A percentile compares a stretch with the other conserved stretches of the same genome.
Conservation (phyloP, 2,329 filamentous ascomycete genomes). For the Stenocarpella maydis region DNA sequence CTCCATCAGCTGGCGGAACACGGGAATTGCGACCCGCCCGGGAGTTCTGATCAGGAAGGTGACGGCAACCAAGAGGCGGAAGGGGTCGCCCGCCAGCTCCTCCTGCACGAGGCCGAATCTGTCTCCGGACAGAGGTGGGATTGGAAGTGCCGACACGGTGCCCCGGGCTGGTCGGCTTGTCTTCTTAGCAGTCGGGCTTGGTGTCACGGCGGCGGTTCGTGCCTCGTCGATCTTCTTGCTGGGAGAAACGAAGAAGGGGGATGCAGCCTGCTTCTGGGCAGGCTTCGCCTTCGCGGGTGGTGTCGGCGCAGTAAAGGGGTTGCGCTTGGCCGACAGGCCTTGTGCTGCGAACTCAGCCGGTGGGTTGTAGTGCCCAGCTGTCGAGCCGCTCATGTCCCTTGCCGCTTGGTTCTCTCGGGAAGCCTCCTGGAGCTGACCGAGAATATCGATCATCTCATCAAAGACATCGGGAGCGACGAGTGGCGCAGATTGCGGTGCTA, state of each 20-base stretch:
- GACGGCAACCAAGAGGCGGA: slow-evolving; percentile 81
- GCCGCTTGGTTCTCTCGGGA: slow-evolving; percentile 11
- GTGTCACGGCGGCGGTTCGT: slow-evolving; percentile 23
- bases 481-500: neutral
- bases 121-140: slow-evolving; percentile 70
- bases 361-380: slow-evolving; percentile 52
- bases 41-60: slow-evolving; percentile 86
- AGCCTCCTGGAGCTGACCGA: slow-evolving; percentile 21
- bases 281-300: slow-evolving; percentile 34
- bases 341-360: slow-evolving; percentile 41
- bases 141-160: slow-evolving; percentile 64
- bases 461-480: slow-evolving; percentile 15
- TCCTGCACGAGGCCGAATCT: slow-evolving; percentile 87
- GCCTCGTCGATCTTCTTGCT: slow-evolving; percentile 31
- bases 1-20: slow-evolving; percentile 73
- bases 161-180: slow-evolving; percentile 50
- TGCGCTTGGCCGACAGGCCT: neutral
- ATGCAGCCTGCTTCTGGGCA: slow-evolving; percentile 17
- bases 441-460: slow-evolving; percentile 24
- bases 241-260: slow-evolving; percentile 25
- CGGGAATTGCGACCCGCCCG: slow-evolving; percentile 77
- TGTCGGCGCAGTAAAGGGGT: slow-evolving; percentile 31
- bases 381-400: slow-evolving; percentile 39
- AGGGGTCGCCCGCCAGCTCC: slow-evolving; percentile 76
- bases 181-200: slow-evolving; percentile 37